These are phyloP conservation scores for Bruguiera parviflora DNA, from an alignment of 345 rosid genomes.

Conservation along the genomic window DNA sequence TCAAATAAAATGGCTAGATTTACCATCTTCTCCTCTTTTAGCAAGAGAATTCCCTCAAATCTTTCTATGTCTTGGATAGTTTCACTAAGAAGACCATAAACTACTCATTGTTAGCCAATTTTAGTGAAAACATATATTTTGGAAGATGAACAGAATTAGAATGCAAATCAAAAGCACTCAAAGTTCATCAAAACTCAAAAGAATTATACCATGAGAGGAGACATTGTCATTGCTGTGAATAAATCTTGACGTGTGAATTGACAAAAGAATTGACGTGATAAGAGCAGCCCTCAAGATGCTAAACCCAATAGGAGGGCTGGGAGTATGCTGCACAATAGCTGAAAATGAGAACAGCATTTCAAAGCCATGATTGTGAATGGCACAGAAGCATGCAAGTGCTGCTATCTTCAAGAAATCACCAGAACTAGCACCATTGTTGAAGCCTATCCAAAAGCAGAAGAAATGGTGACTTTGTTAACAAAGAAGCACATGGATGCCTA, in stretches of 20 bases:
- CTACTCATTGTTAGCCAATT: too few species aligned
- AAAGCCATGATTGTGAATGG: constrained; percentile 43
- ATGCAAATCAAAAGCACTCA: neutral
- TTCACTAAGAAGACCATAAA: too few species aligned
- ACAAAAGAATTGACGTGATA: constrained; percentile 41
- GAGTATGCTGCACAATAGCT: constrained; percentile 40
- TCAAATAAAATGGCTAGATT: too few species aligned
- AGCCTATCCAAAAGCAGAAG: constrained; percentile 29
- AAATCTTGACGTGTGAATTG: constrained; percentile 35
- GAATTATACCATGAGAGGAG: constrained; percentile 38
- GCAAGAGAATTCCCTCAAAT: too few species aligned
- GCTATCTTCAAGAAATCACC: constrained; percentile 37
- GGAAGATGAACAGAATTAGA: neutral
- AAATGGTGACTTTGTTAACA: neutral
- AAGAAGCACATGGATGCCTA: too few species aligned
- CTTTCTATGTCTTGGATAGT: too few species aligned
- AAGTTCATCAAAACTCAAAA: constrained; percentile 3
- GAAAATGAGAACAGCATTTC: constrained; percentile 41
- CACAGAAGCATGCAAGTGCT: constrained; percentile 40
- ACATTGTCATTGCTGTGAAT: constrained; percentile 19
- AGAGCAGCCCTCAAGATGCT: constrained; percentile 43
- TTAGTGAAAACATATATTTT: too few species aligned
- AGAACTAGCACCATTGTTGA: constrained; percentile 24
- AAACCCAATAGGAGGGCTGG: constrained; percentile 43
- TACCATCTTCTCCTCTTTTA: too few species aligned